phyloP scores from a whole-genome alignment of 23 red algal genomes.

The Gracilaria gracilis region DNA sequence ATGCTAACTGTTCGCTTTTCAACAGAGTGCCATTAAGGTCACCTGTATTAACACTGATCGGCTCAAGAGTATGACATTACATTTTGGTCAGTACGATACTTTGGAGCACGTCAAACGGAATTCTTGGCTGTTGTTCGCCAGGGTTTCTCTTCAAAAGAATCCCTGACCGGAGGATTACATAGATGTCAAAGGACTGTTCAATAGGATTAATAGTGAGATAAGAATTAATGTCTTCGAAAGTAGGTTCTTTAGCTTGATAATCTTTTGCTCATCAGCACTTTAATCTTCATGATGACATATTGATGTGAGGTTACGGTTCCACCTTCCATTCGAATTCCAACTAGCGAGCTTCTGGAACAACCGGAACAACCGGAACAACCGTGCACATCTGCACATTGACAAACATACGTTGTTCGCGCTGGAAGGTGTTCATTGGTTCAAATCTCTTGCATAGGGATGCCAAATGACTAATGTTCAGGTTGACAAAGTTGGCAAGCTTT shows the following conservation, averaged over 20 bases:
- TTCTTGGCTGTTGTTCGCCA: not conserved
- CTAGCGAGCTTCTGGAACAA: too few species aligned
- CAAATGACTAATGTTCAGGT: too few species aligned
- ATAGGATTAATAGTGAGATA: conserved; percentile 22
- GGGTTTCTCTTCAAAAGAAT: not conserved
- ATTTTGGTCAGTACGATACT: not conserved
- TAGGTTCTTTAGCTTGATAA: conserved; percentile 3
- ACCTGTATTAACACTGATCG: not conserved
- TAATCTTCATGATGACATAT: not conserved
- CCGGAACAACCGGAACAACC: too few species aligned
- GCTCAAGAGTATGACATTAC: conserved; percentile 7
- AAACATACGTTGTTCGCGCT: not conserved
- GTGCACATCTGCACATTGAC: too few species aligned
- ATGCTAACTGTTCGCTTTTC: conserved; percentile 10
- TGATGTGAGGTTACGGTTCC: too few species aligned
- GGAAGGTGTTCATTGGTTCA: conserved; percentile 4
- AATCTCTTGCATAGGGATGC: not conserved
- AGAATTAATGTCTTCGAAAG: conserved; percentile 1
- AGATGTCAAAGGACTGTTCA: not conserved
- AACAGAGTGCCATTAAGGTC: not conserved
- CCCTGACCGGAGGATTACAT: not conserved
- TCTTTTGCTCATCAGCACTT: not conserved
- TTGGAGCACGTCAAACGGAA: not conserved
- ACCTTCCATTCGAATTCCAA: too few species aligned
- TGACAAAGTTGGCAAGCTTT: too few species aligned